Evolutionary conservation across 345 rosid species (phyloP).

Genomic region (Chamaenerion angustifolium): DNA sequence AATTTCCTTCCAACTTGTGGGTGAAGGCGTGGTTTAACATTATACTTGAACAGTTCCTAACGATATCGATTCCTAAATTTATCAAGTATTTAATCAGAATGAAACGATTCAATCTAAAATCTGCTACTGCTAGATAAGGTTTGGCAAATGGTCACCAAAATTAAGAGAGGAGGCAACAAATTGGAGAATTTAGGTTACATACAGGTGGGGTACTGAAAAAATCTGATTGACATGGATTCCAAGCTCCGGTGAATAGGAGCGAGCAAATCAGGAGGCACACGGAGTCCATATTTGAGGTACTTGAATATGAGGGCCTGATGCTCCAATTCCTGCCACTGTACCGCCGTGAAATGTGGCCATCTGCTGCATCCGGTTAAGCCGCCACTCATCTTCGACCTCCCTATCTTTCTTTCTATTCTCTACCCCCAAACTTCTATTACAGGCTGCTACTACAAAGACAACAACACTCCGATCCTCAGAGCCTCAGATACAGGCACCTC

Average conservation of each 20-base stretch:
- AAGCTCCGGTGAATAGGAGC: constrained; percentile 38
- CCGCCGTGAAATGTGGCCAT: constrained; percentile 27
- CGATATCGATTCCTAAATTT: too few species aligned
- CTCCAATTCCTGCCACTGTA: constrained; percentile 84
- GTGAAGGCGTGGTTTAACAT: too few species aligned
- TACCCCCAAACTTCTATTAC: too few species aligned
- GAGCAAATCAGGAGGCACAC: constrained; percentile 64
- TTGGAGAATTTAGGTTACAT: constrained; percentile 9
- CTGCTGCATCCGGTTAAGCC: constrained; percentile 4
- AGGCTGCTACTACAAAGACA: too few species aligned
- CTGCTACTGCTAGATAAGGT: too few species aligned
- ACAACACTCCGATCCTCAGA: too few species aligned
- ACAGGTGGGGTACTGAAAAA: constrained; percentile 28
- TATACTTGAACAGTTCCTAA: too few species aligned
- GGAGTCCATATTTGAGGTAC: constrained; percentile 55
- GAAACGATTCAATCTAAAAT: too few species aligned
- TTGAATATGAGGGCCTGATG: constrained; percentile 82
- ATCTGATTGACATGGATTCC: constrained; percentile 16
- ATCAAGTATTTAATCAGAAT: too few species aligned
- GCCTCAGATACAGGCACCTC: too few species aligned
- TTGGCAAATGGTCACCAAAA: too few species aligned
- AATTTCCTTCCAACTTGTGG: too few species aligned
- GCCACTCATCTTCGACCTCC: constrained; percentile 14
- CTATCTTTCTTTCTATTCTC: background rate
- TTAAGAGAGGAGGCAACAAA: background rate